Base-by-base conservation (phyloP, 768 basidiomycete genomes). In the Roridomyces roridus region DNA sequence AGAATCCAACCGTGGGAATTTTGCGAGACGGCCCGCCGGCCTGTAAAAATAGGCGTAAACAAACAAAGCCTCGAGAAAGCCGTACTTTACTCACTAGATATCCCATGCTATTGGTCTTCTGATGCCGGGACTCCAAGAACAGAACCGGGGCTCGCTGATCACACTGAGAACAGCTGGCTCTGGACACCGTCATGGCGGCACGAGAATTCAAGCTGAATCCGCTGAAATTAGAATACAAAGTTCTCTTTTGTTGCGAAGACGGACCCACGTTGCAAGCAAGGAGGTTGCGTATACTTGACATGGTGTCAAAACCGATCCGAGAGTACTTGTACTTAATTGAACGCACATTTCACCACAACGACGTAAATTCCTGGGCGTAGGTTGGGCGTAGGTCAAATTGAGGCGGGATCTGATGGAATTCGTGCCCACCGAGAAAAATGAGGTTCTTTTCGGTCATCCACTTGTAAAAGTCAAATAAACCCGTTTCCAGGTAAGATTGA, bases 321-420 rank as follows among this genome's bases (percentile, higher is more conserved):
- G 17, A 26, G 36, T 34, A n/a, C n/a, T n/a, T n/a, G n/a, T n/a
- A n/a, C n/a, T n/a, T n/a, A n/a, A n/a, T n/a, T 9, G 26, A 57
- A 57, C 76, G 46, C 57, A 81, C 82, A 63, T 68, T 85, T 85
- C 61, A 77, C 74, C 51, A 85, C 83, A 21, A 82, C 72, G 56
- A 84, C 80, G 62, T 84, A 80, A 5, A 85, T 59, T 31, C 29
- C 29, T 31, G n/a, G n/a, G n/a, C n/a, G n/a, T n/a, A n/a, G n/a
- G n/a, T n/a, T n/a, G n/a, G n/a, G n/a, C n/a, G n/a, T n/a, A n/a
- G n/a, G n/a, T n/a, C n/a, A n/a, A n/a, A n/a, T n/a, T n/a, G n/a
- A n/a, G n/a, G n/a, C n/a, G n/a, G n/a, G n/a, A n/a, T n/a, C n/a
- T n/a, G n/a, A n/a, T n/a, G 7, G 29, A 14, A 31, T 6, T 6